These are phyloP conservation scores for Canavalia ensiformis DNA, from an alignment of 306 rosid species.

Conservation along the genomic window DNA sequence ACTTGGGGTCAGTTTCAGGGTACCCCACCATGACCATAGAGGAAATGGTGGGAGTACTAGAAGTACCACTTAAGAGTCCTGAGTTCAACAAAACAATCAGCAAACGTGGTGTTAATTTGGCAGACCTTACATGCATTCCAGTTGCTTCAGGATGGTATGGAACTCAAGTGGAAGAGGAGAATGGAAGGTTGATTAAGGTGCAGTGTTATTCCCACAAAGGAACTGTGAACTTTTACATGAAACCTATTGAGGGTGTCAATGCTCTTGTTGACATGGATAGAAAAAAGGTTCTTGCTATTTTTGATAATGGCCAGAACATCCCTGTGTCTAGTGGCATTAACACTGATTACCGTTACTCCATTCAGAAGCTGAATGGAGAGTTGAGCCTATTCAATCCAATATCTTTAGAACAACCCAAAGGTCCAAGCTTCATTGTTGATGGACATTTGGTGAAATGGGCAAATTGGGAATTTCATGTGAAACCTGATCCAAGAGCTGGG, in stretches of 20 bases:
- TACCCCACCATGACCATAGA: constrained; percentile 74
- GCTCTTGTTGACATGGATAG: constrained; percentile 73
- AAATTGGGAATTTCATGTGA: constrained; percentile 90
- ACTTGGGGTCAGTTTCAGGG: constrained; percentile 50
- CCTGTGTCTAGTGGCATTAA: constrained; percentile 74
- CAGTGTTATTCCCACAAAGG: constrained; percentile 79
- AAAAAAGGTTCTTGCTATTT: constrained; percentile 62
- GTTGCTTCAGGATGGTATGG: constrained; percentile 88
- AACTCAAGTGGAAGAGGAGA: constrained; percentile 56
- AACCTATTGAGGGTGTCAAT: constrained; percentile 89
- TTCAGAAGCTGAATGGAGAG: constrained; percentile 60
- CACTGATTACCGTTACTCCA: constrained; percentile 80
- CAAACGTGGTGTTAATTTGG: constrained; percentile 67
- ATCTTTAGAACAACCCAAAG: constrained; percentile 85
- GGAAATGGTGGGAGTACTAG: constrained; percentile 62
- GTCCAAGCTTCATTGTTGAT: constrained; percentile 78
- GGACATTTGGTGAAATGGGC: constrained; percentile 85
- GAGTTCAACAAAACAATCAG: constrained; percentile 71
- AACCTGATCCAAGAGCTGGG: constrained; percentile 82
- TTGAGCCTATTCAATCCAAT: constrained; percentile 68
- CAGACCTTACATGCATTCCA: constrained; percentile 75
- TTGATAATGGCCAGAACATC: constrained; percentile 66
- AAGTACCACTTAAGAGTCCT: constrained; percentile 56
- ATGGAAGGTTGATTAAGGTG: constrained; percentile 73
- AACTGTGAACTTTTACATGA: constrained; percentile 90